These are phyloP conservation scores for Panicum miliaceum DNA, from an alignment of 176 grass and related monocot species.

Conservation along the genomic window DNA sequence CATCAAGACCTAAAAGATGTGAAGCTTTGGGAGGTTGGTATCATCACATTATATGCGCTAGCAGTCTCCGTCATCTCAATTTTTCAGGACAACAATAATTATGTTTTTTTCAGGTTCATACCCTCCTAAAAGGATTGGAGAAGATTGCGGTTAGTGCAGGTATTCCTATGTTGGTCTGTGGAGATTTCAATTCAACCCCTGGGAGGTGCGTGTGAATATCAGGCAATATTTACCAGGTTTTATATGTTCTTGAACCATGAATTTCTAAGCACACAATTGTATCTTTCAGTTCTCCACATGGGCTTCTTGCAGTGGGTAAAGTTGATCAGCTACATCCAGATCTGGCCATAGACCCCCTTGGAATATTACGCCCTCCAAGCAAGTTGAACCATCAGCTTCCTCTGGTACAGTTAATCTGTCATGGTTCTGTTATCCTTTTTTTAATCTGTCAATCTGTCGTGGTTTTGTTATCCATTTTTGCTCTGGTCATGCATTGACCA, in stretches of 20 bases:
- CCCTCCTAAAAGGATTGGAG: constrained; percentile 96
- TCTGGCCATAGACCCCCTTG: constrained; percentile 82
- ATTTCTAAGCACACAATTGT: constrained; percentile 38
- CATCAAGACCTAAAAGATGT: constrained; percentile 97
- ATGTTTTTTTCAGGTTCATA: constrained; percentile 76
- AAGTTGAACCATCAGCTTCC: constrained; percentile 98
- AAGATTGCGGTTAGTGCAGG: constrained; percentile 99
- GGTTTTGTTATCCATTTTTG: constrained; percentile 13
- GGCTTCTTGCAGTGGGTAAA: constrained; percentile 89
- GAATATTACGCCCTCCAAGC: constrained; percentile 81
- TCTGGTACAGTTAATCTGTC: constrained; percentile 65
- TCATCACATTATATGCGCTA: constrained; percentile 39
- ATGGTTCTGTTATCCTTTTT: constrained; percentile 15
- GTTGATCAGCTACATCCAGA: constrained; percentile 96
- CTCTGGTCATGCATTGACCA: constrained; percentile 32
- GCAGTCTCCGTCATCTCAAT: constrained; percentile 18
- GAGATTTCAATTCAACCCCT: constrained; percentile 94
- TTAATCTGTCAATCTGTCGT: background rate
- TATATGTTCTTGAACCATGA: constrained; percentile 4
- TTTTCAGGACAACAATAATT: constrained; percentile 35
- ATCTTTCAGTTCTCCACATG: constrained; percentile 84
- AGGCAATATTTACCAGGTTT: background rate
- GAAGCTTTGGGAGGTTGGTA: constrained; percentile 90
- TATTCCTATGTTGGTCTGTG: constrained; percentile 99
- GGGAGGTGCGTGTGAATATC: constrained; percentile 63